phyloP scores from a whole-genome alignment of 1,284 basidiomycete species.

The Malassezia cuniculi region DNA sequence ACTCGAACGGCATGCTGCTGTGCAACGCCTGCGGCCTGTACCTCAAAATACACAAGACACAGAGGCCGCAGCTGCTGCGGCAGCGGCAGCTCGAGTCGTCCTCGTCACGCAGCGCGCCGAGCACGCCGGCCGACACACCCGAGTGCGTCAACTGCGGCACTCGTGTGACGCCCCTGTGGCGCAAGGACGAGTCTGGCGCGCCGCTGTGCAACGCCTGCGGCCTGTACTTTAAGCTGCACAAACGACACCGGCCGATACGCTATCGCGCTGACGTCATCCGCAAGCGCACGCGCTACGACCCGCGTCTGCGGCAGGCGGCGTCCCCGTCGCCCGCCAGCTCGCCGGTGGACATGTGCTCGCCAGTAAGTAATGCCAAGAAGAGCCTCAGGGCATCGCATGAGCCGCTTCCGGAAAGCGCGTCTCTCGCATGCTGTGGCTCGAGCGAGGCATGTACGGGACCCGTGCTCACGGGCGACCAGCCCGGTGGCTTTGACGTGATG shows the following conservation, averaged over 20 bases:
- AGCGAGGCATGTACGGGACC: conserved; percentile 9
- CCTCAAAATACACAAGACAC: conserved; percentile 39
- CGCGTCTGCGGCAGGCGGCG: conserved; percentile 1
- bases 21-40: conserved; percentile 44
- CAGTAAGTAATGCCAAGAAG: conserved; percentile 1
- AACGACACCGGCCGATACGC: conserved; percentile 28
- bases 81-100: conserved; percentile 16
- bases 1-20: conserved; percentile 31
- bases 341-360: conserved; percentile 1
- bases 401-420: not conserved
- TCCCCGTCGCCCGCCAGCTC: not conserved
- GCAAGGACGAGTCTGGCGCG: conserved; percentile 34
- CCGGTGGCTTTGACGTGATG: too few relatives aligned
- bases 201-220: conserved; percentile 40
- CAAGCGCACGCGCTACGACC: conserved; percentile 34
- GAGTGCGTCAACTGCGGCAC: conserved; percentile 42
- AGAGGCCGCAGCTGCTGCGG: conserved; percentile 18
- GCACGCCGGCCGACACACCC: conserved; percentile 17
- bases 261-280: conserved; percentile 41
- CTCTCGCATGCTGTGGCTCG: conserved; percentile 9
- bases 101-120: conserved; percentile 12
- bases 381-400: conserved; percentile 6
- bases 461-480: conserved; percentile 7
- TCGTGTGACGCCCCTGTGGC: conserved; percentile 38
- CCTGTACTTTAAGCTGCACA: conserved; percentile 35